These are phyloP conservation scores for Hyaloscypha bicolor DNA, from an alignment of 495 filamentous ascomycete genomes.

Conservation along the genomic window DNA sequence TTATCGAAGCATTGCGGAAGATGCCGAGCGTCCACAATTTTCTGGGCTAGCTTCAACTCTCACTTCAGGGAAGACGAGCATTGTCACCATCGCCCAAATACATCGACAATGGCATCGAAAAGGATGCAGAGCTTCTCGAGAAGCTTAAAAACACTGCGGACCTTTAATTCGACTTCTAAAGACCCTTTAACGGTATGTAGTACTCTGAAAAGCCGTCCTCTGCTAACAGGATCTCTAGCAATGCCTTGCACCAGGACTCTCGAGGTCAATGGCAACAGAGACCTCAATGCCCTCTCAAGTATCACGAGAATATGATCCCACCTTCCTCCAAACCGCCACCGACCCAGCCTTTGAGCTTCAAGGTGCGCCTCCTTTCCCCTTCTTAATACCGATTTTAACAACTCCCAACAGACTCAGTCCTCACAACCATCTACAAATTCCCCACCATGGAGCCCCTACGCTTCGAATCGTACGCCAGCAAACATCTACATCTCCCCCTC, in stretches of 20 bases:
- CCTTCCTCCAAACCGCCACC: constrained; percentile 15
- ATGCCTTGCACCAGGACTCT: constrained; percentile 49
- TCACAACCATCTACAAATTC: constrained; percentile 86
- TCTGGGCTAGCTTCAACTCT: constrained; percentile 18
- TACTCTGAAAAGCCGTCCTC: neutral
- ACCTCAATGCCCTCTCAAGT: constrained; percentile 39
- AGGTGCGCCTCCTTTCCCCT: constrained; percentile 10
- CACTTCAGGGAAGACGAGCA: constrained; percentile 13
- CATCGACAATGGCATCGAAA: constrained; percentile 36
- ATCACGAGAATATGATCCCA: constrained; percentile 14
- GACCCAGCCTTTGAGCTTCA: constrained; percentile 10
- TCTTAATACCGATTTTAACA: constrained; percentile 7
- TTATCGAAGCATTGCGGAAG: constrained; percentile 29
- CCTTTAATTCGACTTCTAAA: constrained; percentile 21
- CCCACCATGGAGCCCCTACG: constrained; percentile 83
- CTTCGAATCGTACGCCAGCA: constrained; percentile 76
- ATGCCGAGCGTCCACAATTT: constrained; percentile 29
- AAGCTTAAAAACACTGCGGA: constrained; percentile 39
- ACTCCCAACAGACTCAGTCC: constrained; percentile 55
- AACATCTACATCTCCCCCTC: constrained; percentile 82
- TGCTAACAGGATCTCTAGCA: constrained; percentile 40
- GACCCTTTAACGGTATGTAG: constrained; percentile 47
- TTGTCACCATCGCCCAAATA: constrained; percentile 14
- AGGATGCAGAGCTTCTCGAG: constrained; percentile 40
- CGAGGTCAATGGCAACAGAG: constrained; percentile 83